Evolutionary conservation across 345 rosid species (phyloP).

Genomic region (Leavenworthia alabamica): DNA sequence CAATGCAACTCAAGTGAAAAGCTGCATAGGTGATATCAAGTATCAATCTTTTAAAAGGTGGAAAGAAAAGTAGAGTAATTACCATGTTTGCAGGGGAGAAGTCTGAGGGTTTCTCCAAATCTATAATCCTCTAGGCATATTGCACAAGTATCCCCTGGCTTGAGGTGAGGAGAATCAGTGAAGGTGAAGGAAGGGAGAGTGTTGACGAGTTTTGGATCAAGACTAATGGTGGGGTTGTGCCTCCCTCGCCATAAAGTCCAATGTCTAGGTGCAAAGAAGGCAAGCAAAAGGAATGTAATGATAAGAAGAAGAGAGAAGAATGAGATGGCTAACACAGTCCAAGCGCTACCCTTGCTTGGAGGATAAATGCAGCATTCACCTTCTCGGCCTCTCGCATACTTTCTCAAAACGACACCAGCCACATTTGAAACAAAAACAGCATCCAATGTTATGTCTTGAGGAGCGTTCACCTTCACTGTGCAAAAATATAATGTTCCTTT

Average conservation of each 20-base stretch:
- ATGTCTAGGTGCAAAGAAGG: conserved; percentile 41
- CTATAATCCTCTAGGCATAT: conserved; percentile 72
- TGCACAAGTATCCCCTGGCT: conserved; percentile 51
- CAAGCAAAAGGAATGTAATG: conserved; percentile 38
- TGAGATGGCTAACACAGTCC: conserved; percentile 59
- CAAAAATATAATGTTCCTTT: too few species aligned
- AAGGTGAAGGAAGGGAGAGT: conserved; percentile 48
- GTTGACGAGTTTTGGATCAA: conserved; percentile 44
- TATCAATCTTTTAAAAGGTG: neutral
- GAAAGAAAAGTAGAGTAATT: conserved; percentile 9
- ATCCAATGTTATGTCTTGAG: conserved; percentile 38
- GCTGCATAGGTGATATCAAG: conserved; percentile 37
- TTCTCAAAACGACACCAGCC: conserved; percentile 44
- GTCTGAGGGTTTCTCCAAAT: conserved; percentile 55
- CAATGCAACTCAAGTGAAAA: conserved; percentile 61
- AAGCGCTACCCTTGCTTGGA: conserved; percentile 31
- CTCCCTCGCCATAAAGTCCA: conserved; percentile 43
- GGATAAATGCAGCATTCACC: conserved; percentile 59
- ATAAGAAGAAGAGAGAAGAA: conserved; percentile 44
- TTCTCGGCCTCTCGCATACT: conserved; percentile 38
- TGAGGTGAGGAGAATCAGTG: conserved; percentile 22
- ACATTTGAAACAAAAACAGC: conserved; percentile 56
- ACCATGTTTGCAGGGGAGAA: conserved; percentile 78
- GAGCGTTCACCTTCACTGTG: conserved; percentile 60
- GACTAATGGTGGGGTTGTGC: conserved; percentile 1